Conservation (phyloP, 306 rosid genomes). For the Cicer yamashitae region DNA sequence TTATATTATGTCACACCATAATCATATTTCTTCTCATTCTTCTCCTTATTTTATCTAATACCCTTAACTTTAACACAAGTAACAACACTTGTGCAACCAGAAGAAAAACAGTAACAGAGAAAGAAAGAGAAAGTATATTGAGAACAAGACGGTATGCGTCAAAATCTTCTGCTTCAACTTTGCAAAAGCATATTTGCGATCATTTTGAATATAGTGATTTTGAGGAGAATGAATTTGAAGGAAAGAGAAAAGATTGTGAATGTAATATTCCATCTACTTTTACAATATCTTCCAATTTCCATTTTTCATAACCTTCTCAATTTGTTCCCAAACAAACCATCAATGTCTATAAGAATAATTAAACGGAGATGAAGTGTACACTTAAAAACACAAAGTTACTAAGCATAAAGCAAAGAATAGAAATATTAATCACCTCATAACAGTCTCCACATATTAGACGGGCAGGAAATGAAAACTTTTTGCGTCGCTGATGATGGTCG, state of each 20-base stretch:
- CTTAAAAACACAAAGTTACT: constrained; percentile 23
- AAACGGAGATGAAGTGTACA: constrained; percentile 20
- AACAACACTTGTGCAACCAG: background rate
- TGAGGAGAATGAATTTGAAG: background rate
- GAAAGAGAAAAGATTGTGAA: constrained; percentile 2
- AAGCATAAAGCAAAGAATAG: constrained; percentile 31
- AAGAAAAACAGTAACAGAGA: background rate
- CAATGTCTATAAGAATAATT: background rate
- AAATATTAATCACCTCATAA: constrained; percentile 71
- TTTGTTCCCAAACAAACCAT: constrained; percentile 16
- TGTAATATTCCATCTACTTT: constrained; percentile 3
- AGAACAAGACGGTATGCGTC: background rate
- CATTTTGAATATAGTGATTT: background rate
- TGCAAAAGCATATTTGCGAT: background rate
- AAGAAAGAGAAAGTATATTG: background rate
- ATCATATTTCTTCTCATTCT: too few relatives aligned
- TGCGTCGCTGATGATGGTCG: constrained; percentile 91
- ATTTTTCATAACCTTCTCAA: constrained; percentile 3
- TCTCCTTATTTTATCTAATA: too few relatives aligned
- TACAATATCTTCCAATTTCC: background rate
- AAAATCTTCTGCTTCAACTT: background rate
- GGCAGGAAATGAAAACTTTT: constrained; percentile 92
- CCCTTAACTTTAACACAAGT: too few relatives aligned
- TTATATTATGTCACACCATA: too few relatives aligned
- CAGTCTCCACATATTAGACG: constrained; percentile 96